Base-by-base conservation (phyloP, 2,329 filamentous ascomycete genomes). In the Cucurbitaria berberidis region DNA sequence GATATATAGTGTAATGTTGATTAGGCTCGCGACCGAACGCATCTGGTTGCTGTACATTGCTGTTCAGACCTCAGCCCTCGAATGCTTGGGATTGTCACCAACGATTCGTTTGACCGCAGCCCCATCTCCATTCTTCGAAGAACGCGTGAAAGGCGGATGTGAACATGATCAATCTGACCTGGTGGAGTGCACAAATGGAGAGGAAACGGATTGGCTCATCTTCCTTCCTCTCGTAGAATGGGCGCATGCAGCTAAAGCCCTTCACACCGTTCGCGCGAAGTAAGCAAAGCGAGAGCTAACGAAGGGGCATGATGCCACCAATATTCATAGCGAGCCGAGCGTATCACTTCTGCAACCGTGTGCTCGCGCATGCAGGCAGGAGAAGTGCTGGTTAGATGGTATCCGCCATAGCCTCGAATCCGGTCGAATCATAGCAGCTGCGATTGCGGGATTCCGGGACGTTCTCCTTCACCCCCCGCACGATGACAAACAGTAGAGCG, bases 261-360 rank as follows among this genome's bases (percentile, higher is more conserved):
- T 53, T 57, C 60, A 63, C 61, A 67, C 64, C 64, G 64, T 62
- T 67, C 57, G 48, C 32, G 46, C 39, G 46, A 46, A 62, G 51
- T 40, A 52, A 53, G 54, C 45, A 49, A 50, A 22, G 19, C 21
- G 39, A 24, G 48, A 40, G 50, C 47, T 55, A 52, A 45, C 32
- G 48, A 53, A 40, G 45, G 42, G 51, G 38, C 46, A 51, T 48
- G 44, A 58, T 47, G 49, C 51, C 46, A 34, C 53, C 41, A 42
- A 45, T 49, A 44, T 45, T 40, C 2, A 43, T 57, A 45, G 50
- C 45, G 51, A 52, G 48, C 48, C 45, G 51, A 52, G 48, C 48
- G 44, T 49, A 42, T 18, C 22, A 27, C 19, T 44, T 49, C 51
- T 54, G 57, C 55, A 55, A 42, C 24, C 26, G 22, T 16, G 16